Evolutionary conservation across 139 green algal genomes (phyloP).

Genomic region (Yamagishiella unicocca): DNA sequence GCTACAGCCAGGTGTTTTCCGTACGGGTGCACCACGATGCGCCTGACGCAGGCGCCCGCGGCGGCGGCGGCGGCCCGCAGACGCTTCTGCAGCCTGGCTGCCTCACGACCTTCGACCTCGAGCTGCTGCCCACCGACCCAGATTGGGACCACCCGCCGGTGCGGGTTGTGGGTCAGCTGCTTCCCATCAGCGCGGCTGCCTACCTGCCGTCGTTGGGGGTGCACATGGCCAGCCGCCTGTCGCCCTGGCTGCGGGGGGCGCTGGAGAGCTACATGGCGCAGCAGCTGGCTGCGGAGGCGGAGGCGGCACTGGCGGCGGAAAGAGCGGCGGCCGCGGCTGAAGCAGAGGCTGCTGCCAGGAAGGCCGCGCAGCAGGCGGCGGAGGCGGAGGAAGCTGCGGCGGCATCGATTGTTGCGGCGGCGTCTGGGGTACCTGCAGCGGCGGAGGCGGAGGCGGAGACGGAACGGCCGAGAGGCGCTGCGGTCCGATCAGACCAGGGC

Average conservation of each 20-base stretch:
- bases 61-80: too few relatives aligned
- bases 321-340: conserved; percentile 28
- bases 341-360: background rate
- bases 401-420: too few relatives aligned
- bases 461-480: background rate
- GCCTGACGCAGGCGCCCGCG: background rate
- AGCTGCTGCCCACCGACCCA: conserved; percentile 43
- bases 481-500: too few relatives aligned
- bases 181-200: background rate
- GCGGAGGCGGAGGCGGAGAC: background rate
- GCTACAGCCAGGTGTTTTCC: conserved; percentile 33
- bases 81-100: conserved; percentile 2
- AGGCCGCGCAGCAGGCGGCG: background rate
- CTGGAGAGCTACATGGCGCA: background rate
- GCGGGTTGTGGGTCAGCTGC: conserved; percentile 33
- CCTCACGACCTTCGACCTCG: conserved; percentile 42
- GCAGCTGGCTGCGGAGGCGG: conserved; percentile 49
- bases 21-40: background rate
- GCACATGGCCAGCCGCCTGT: conserved; percentile 22
- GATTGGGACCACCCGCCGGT: conserved; percentile 28
- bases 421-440: background rate
- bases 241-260: background rate
- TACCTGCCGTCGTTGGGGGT: conserved; percentile 36
- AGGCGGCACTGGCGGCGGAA: background rate
- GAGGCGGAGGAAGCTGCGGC: background rate